These are phyloP conservation scores for Kalmusia sp. DNA, from an alignment of 2,329 filamentous ascomycete genomes.

Conservation along the genomic window DNA sequence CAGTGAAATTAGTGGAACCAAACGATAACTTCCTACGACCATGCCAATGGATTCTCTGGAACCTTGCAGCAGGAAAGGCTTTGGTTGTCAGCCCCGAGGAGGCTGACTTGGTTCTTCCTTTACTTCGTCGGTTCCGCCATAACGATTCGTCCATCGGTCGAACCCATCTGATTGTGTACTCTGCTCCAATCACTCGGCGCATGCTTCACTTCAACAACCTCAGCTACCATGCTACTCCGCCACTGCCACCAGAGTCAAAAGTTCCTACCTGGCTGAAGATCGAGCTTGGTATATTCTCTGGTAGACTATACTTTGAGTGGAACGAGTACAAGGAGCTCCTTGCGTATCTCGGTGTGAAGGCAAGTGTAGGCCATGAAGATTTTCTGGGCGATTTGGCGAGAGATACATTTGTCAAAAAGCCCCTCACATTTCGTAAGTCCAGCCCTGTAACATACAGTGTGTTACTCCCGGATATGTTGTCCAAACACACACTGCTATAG, in stretches of 20 bases:
- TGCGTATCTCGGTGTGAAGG: conserved; percentile 31
- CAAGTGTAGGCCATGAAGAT: background rate
- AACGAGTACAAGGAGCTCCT: conserved; percentile 48
- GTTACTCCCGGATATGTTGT: background rate
- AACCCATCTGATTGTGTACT: conserved; percentile 63
- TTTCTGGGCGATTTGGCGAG: conserved; percentile 2
- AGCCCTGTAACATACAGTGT: background rate
- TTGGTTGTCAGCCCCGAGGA: conserved; percentile 70
- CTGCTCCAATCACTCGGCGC: conserved; percentile 64
- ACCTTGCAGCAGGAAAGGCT: conserved; percentile 53
- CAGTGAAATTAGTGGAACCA: conserved; percentile 48
- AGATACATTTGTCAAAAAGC: conserved; percentile 30
- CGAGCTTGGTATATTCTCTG: conserved; percentile 67
- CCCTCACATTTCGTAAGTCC: conserved; percentile 33
- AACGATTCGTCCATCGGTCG: background rate
- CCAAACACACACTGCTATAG: background rate
- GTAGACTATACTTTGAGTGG: conserved; percentile 66
- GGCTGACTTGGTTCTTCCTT: conserved; percentile 61
- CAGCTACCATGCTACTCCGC: conserved; percentile 60
- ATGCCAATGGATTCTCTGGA: conserved; percentile 70
- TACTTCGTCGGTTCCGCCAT: conserved; percentile 38
- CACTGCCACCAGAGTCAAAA: conserved; percentile 48
- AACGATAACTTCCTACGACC: conserved; percentile 55
- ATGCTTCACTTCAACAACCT: conserved; percentile 68
- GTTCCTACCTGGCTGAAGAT: conserved; percentile 62